Percentiles rank a stretch among this genome's conserved stretches.
Evolutionary conservation across 129 eudicot species (phyloP).

Genomic region (Rutidosis leptorrhynchoides): DNA sequence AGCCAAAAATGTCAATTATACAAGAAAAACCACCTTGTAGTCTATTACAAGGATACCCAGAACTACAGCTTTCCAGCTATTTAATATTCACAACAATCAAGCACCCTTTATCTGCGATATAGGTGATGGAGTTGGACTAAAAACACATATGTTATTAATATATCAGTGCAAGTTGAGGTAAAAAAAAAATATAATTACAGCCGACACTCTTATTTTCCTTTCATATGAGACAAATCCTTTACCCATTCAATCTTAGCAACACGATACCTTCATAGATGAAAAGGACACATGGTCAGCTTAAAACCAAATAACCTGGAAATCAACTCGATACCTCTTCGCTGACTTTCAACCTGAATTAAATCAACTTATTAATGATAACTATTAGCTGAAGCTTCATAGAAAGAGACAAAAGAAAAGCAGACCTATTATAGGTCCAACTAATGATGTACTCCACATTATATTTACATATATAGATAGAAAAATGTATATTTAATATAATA

Average conservation of each 20-base stretch:
- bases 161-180: conserved; percentile 15
- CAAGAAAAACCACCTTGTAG: no score
- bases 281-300: conserved; percentile 7
- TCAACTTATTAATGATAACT: conserved; percentile 10
- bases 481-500: not conserved
- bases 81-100: no score
- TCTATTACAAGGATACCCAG: no score
- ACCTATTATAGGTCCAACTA: no score
- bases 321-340: conserved; percentile 78
- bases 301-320: no score
- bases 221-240: conserved; percentile 61
- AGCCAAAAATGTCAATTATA: no score
- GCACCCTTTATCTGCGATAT: conserved; percentile 15
- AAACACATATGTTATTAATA: not conserved
- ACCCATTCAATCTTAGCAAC: conserved; percentile 95
- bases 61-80: no score
- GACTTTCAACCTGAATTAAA: conserved; percentile 80
- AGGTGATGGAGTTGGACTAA: not conserved
- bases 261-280: conserved; percentile 62
- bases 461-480: no score
- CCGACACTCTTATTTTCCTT: conserved; percentile 68
- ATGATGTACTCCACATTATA: no score
- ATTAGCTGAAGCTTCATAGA: not conserved
- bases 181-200: conserved; percentile 48
- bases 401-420: not conserved